Base-by-base conservation (phyloP, 2,329 filamentous ascomycete genomes). In the Alternaria novae-zelandiae region DNA sequence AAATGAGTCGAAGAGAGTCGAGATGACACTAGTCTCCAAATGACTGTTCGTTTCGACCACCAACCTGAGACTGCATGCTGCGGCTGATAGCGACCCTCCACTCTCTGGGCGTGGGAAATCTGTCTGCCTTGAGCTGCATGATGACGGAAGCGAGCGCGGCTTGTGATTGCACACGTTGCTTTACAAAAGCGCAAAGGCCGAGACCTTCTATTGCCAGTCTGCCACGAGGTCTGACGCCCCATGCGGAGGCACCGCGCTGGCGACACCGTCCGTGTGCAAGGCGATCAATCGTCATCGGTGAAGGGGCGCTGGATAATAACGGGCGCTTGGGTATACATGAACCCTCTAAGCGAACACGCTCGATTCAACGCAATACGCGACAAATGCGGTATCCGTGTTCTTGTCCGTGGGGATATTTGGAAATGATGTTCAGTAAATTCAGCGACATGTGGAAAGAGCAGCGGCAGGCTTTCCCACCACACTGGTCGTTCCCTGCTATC, bases 91-190 rank as follows among this genome's bases (percentile, higher is more conserved):
- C 32, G 55, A 61, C 46, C 55, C 65, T 51, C 54, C 47, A 51
- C 54, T 53, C 32, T 58, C 56, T 59, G 15, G 20, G 23, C 50
- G 17, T 65, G 55, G 46, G 44, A 65, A 63, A 47, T 41, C 15
- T 53, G 49, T 73, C 71, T 70, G 69, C 72, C 70, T 71, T 65
- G 68, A 66, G 57, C 69, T 73, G 70, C 68, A 72, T 61, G 64
- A 71, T 71, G 69, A 74, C 65, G 63, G 67, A 66, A 60, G 50
- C 41, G 41, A 60, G 56, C 41, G 30, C 51, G 59, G 43, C 53
- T 54, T 49, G 25, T 70, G 61, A 66, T 67, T 73, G 67, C 59
- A 59, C 57, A 61, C 28, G 45, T 59, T 64, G 53, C 57, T 65
- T 69, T 66, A 43, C 32, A 43, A 71, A 64, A 68, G 49, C 49